Percentiles rank a stretch among this genome's conserved stretches.
phyloP scores from a whole-genome alignment of 768 basidiomycete species.

The Neoboletus brunneissimus region DNA sequence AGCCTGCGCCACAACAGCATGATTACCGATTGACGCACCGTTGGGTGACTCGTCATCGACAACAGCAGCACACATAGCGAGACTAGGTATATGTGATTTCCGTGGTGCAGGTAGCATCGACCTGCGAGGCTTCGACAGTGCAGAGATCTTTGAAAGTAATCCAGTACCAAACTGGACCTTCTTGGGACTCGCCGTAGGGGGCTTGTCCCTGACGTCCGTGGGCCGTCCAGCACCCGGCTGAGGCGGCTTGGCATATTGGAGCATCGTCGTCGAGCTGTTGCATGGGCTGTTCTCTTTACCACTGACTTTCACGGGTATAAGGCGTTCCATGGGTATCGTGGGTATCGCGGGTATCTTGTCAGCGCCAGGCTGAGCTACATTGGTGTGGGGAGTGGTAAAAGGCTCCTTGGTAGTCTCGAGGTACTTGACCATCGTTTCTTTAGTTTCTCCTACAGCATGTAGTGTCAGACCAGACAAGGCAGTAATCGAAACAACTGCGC shows the following conservation, averaged over 20 bases:
- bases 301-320: neutral
- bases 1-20: neutral
- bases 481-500: neutral
- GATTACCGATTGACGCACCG: neutral
- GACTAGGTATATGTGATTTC: neutral
- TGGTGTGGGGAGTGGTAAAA: neutral
- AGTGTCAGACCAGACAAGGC: neutral
- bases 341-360: conserved; percentile 3
- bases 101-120: conserved; percentile 13
- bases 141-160: conserved; percentile 3
- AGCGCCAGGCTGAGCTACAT: conserved; percentile 7
- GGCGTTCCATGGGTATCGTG: conserved; percentile 2
- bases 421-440: conserved; percentile 2
- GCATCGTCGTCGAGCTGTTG: conserved; percentile 1
- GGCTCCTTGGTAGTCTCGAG: neutral
- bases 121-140: conserved; percentile 2
- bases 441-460: neutral
- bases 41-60: neutral
- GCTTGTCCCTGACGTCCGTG: neutral
- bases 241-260: neutral
- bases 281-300: conserved; percentile 18
- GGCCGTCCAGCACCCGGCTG: conserved; percentile 6
- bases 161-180: neutral
- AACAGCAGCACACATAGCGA: neutral
- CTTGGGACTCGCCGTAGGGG: neutral